Conservation (phyloP, 495 filamentous ascomycete species). For the Copromyces sp. region DNA sequence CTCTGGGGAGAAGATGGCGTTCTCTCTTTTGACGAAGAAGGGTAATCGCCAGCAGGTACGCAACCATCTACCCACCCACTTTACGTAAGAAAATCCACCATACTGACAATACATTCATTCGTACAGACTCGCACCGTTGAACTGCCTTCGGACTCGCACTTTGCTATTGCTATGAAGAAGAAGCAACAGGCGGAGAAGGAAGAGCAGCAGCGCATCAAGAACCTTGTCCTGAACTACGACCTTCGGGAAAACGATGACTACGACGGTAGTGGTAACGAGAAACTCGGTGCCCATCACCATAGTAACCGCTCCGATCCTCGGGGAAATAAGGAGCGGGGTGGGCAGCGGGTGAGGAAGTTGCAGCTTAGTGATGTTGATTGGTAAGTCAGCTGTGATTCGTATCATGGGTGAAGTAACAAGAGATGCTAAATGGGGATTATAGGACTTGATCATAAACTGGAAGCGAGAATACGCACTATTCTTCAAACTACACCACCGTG, state of each 20-base stretch:
- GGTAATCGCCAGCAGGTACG: slow-evolving; percentile 87
- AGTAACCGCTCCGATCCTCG: slow-evolving; percentile 49
- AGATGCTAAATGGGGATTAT: neutral
- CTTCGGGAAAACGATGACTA: slow-evolving; percentile 65
- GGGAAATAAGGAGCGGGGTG: slow-evolving; percentile 57
- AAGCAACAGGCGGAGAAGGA: slow-evolving; percentile 91
- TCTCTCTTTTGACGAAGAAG: slow-evolving; percentile 90
- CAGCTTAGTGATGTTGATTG: slow-evolving; percentile 96
- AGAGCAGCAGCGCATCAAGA: slow-evolving; percentile 97
- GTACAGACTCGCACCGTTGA: slow-evolving; percentile 83
- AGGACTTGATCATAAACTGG: slow-evolving; percentile 10
- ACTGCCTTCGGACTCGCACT: slow-evolving; percentile 85
- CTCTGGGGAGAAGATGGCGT: slow-evolving; percentile 62
- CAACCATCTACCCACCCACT: slow-evolving; percentile 1
- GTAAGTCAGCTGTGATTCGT: slow-evolving; percentile 41
- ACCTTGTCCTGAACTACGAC: slow-evolving; percentile 91
- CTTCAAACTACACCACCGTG: neutral
- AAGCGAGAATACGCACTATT: neutral
- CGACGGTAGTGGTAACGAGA: slow-evolving; percentile 53
- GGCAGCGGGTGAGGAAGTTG: slow-evolving; percentile 80
- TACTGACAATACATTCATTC: neutral
- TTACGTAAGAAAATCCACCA: neutral
- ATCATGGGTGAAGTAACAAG: neutral
- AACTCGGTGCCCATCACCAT: slow-evolving; percentile 32
- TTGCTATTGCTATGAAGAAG: slow-evolving; percentile 89